Percentiles rank a stretch among this genome's conserved stretches.
These are phyloP conservation scores for Aspergillus ellipticus DNA, from an alignment of 495 filamentous ascomycete genomes.

Conservation along the genomic window DNA sequence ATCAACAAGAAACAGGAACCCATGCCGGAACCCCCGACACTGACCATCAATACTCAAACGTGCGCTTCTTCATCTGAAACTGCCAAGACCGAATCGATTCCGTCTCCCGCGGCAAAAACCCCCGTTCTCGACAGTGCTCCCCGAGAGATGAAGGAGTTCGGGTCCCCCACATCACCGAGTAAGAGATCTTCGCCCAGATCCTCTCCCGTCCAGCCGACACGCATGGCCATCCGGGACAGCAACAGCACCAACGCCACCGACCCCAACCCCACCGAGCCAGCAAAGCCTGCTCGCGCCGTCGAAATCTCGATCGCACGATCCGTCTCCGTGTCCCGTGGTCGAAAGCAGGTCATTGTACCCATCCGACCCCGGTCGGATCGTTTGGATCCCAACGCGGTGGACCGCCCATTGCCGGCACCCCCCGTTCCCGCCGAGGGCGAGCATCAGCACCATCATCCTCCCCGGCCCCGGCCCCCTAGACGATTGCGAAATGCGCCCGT, in stretches of 20 bases:
- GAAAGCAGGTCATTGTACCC: conserved; percentile 35
- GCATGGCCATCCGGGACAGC: conserved; percentile 13
- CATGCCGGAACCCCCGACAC: neutral
- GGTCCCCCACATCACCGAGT: neutral
- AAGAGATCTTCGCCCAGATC: neutral
- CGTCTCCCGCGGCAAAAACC: neutral
- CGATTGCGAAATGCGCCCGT: neutral
- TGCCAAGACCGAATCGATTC: neutral
- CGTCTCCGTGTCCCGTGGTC: conserved; percentile 37
- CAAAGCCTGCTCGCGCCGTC: conserved; percentile 21
- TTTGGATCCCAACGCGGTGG: conserved; percentile 18
- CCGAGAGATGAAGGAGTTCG: neutral
- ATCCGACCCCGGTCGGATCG: conserved; percentile 26
- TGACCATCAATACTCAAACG: conserved; percentile 16
- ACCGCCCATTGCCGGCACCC: neutral
- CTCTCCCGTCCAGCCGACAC: conserved; percentile 1
- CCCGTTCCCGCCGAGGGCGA: neutral
- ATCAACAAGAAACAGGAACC: conserved; percentile 12
- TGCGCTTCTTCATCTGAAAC: conserved; percentile 3
- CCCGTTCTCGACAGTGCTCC: neutral
- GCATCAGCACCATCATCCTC: too few species aligned
- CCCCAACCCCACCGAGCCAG: conserved; percentile 2
- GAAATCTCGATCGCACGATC: conserved; percentile 42
- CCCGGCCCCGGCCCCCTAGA: conserved; percentile 7
- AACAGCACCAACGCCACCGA: conserved; percentile 5